Evolutionary conservation across 2,329 filamentous ascomycete species (phyloP).

Genomic region (Cadophora luteo-olivacea): DNA sequence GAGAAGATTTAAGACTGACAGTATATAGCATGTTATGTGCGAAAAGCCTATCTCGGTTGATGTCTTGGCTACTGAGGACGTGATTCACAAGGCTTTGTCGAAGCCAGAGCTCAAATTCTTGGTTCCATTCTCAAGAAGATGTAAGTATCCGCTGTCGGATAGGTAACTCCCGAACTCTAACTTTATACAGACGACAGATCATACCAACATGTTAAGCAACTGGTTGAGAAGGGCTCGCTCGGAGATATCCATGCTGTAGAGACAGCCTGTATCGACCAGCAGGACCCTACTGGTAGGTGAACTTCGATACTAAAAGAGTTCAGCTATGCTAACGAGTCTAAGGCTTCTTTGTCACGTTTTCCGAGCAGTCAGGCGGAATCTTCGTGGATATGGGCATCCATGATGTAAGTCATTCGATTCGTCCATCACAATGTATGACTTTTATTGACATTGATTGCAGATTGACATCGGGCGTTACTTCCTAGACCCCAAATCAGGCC

Average conservation of each 20-base stretch:
- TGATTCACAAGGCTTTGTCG: background rate
- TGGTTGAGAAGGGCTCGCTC: constrained; percentile 2
- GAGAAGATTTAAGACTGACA: background rate
- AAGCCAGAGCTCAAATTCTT: background rate
- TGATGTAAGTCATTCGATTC: background rate
- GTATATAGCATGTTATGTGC: background rate
- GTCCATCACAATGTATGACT: background rate
- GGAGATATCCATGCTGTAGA: background rate
- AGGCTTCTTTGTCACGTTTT: background rate
- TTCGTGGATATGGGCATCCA: constrained; percentile 2
- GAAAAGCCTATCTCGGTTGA: constrained; percentile 5
- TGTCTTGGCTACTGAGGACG: background rate
- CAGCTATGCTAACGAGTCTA: background rate
- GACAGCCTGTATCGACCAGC: constrained; percentile 3
- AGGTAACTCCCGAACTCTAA: background rate
- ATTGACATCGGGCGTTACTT: background rate
- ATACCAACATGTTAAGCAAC: background rate
- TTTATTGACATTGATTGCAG: background rate
- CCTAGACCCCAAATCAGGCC: background rate
- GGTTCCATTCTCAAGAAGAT: background rate
- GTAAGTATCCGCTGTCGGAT: background rate
- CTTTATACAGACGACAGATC: background rate
- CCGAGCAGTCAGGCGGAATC: background rate
- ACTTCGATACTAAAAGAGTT: background rate
- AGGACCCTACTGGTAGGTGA: constrained; percentile 2